Base-by-base conservation (phyloP, 2,329 filamentous ascomycete species). In the Cladosporium austrohemisphaericum region DNA sequence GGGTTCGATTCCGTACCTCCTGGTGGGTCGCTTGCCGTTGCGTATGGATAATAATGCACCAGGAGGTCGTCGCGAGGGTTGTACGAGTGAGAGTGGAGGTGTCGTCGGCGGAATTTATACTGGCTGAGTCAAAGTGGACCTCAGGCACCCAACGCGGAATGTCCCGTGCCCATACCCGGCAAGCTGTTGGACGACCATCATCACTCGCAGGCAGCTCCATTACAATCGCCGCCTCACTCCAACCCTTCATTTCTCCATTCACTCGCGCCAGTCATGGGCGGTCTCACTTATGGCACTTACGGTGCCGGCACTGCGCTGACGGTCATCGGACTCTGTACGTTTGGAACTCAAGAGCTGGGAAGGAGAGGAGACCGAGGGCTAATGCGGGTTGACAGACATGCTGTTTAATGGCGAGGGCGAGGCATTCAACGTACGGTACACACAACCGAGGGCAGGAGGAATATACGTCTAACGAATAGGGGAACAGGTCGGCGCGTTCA, bases 361-460 rank as follows among this genome's bases (percentile, higher is more conserved):
- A 18, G 23, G 46, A 18, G 11, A 32, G 28, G 43, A 23, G 31
- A 47, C 25, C 20, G 25, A 54, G 47, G 40, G 60, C 62, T 67
- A 57, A 65, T 53, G 31, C 51, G 36, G 36, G 26, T 38, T 49
- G 33, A 37, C 70, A 98, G 93, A 98, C 74, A 94, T 98, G 89
- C 88, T 98, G 69, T 96, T 98, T 69, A 94, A 93, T 65, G 90
- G 89, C 66, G 90, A 88, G 70, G 93, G 94, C 67, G 92, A 98
- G 78, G 78, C 85, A 52, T 98, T 98, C 75, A 95, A 98, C 74
- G 88, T 90, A 80, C 55, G 81, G n/a, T 4, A 14, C 10, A 11
- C 32, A 16, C 7, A 16, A 23, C n/a, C n/a, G n/a, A 20, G 13
- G 14, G 4, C 16, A n/a, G 29, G 14, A 47, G 16, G 20, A 28